Evolutionary conservation across 306 rosid species (phyloP).

Genomic region (Boehmeria nivea): DNA sequence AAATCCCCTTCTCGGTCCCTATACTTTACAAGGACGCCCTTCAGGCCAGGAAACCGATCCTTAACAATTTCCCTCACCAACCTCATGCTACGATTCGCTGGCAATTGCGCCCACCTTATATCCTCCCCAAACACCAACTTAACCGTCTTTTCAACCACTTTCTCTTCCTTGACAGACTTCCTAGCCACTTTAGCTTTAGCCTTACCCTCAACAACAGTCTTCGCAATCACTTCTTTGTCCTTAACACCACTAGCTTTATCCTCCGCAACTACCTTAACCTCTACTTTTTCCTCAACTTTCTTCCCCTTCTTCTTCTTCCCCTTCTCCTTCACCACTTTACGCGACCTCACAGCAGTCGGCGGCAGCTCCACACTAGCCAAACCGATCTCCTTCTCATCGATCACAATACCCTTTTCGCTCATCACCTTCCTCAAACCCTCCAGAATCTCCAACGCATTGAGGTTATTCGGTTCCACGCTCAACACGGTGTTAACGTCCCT

Average conservation of each 20-base stretch:
- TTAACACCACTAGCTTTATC: conserved; percentile 31
- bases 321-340: conserved; percentile 61
- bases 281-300: conserved; percentile 34
- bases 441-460: conserved; percentile 55
- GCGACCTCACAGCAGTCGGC: conserved; percentile 25
- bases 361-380: conserved; percentile 35
- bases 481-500: conserved; percentile 63
- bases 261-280: conserved; percentile 45
- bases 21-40: conserved; percentile 77
- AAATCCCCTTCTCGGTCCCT: conserved; percentile 87
- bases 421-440: conserved; percentile 50
- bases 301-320: conserved; percentile 51
- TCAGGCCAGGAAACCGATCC: conserved; percentile 68
- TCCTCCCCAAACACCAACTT: conserved; percentile 88
- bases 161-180: conserved; percentile 38
- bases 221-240: conserved; percentile 27
- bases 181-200: conserved; percentile 27
- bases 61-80: conserved; percentile 54
- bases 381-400: conserved; percentile 64
- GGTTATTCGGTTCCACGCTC: conserved; percentile 58
- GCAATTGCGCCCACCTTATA: conserved; percentile 78
- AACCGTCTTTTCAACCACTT: conserved; percentile 52
- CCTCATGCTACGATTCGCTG: conserved; percentile 60
- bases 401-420: conserved; percentile 49
- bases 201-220: conserved; percentile 33